phyloP scores from a whole-genome alignment of 2,329 filamentous ascomycete genomes.

The Penicillium sp. region DNA sequence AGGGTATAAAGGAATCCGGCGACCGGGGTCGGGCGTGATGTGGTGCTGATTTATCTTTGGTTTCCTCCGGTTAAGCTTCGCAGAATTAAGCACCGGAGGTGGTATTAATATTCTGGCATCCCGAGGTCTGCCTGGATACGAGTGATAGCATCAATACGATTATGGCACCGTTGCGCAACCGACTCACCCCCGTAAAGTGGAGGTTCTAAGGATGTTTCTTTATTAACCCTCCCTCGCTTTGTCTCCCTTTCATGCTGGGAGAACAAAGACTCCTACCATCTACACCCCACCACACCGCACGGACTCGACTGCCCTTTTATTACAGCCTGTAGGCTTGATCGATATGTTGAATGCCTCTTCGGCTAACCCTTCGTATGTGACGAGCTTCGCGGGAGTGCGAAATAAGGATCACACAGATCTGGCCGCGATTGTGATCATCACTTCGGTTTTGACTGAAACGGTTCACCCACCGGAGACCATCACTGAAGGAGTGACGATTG shows the following conservation, averaged over 20 bases:
- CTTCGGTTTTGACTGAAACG: slow-evolving; percentile 14
- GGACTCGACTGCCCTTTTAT: not conserved
- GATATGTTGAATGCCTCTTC: slow-evolving; percentile 27
- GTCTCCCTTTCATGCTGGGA: not conserved
- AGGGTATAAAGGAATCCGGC: not conserved
- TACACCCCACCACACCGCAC: not conserved
- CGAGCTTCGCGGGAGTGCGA: not conserved
- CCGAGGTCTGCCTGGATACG: not conserved
- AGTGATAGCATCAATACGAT: not conserved
- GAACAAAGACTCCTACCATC: not conserved
- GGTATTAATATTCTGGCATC: not conserved
- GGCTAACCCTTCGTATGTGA: slow-evolving; percentile 1
- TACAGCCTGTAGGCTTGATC: slow-evolving; percentile 19
- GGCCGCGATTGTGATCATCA: slow-evolving; percentile 1
- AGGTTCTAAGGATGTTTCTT: not conserved
- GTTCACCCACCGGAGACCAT: slow-evolving; percentile 5
- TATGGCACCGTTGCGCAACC: not conserved
- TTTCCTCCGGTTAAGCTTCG: not conserved
- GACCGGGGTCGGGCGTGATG: not conserved
- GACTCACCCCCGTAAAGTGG: not conserved
- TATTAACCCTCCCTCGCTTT: slow-evolving; percentile 6
- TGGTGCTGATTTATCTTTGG: not conserved
- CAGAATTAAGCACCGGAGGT: not conserved
- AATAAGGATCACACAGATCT: not conserved
- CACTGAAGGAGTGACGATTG: slow-evolving; percentile 7